Conservation (phyloP, 352 stramenopile species). For the Globisporangium paddicum region DNA sequence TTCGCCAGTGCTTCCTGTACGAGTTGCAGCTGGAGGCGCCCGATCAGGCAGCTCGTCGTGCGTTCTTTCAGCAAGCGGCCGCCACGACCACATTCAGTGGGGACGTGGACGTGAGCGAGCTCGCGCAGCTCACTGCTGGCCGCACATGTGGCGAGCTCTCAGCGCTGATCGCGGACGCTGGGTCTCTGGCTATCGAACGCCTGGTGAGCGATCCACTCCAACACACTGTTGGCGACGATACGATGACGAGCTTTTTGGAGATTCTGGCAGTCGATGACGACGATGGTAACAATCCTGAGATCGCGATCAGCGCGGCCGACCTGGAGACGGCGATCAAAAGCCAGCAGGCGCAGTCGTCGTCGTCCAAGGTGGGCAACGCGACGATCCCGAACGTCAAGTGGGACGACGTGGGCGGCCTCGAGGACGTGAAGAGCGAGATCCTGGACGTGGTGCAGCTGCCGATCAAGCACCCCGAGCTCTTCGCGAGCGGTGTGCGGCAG, state of each 20-base stretch:
- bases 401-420: constrained; percentile 97
- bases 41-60: constrained; percentile 42
- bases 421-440: constrained; percentile 98
- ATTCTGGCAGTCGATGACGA: constrained; percentile 12
- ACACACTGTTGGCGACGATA: not conserved
- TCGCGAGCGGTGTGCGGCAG: constrained; percentile 68
- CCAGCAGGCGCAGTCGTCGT: constrained; percentile 63
- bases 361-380: constrained; percentile 53
- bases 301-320: constrained; percentile 36
- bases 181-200: constrained; percentile 42
- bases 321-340: constrained; percentile 54
- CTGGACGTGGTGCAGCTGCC: constrained; percentile 82
- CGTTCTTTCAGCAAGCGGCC: constrained; percentile 49
- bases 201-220: constrained; percentile 25
- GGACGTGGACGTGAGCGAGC: constrained; percentile 47
- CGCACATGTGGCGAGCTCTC: constrained; percentile 71
- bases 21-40: constrained; percentile 64
- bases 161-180: constrained; percentile 60
- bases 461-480: constrained; percentile 81
- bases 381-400: constrained; percentile 96
- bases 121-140: constrained; percentile 67
- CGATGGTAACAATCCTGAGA: constrained; percentile 12
- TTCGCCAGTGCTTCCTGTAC: constrained; percentile 80
- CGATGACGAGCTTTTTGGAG: constrained; percentile 9
- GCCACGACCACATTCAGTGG: constrained; percentile 27